These are phyloP conservation scores for Agarophyton chilense DNA, from an alignment of 23 red algal species.

Conservation along the genomic window DNA sequence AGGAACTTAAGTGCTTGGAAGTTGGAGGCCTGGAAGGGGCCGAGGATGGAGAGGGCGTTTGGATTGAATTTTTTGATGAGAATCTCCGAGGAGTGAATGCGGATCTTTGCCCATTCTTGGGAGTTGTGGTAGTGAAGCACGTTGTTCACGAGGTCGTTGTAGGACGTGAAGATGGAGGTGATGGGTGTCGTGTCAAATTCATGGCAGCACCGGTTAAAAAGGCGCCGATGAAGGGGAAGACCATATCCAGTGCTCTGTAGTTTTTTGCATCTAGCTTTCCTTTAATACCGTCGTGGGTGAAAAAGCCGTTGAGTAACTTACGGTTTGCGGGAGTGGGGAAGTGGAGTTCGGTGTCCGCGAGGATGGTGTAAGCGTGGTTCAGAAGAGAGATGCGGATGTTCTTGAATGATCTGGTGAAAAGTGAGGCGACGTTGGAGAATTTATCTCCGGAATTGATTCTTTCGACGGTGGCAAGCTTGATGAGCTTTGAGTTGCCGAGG, in stretches of 20 bases:
- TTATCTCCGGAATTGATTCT: not conserved
- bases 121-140: not conserved
- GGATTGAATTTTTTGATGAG: not conserved
- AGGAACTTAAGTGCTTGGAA: not conserved
- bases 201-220: conserved; percentile 11
- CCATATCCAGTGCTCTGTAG: too few species aligned
- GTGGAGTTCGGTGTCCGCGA: not conserved
- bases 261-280: too few species aligned
- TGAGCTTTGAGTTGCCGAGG: conserved; percentile 9
- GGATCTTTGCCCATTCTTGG: not conserved
- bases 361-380: not conserved
- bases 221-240: conserved; percentile 38
- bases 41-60: not conserved
- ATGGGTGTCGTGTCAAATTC: not conserved
- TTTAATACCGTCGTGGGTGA: too few species aligned
- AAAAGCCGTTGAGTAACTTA: not conserved
- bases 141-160: not conserved
- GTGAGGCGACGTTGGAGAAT: not conserved
- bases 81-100: not conserved
- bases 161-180: not conserved
- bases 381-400: not conserved
- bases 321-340: not conserved
- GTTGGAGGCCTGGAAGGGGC: not conserved
- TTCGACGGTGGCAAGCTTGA: not conserved
- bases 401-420: not conserved